These are phyloP conservation scores for Mucor saturninus DNA, from an alignment of 371 early-diverging fungal genomes.

Conservation along the genomic window DNA sequence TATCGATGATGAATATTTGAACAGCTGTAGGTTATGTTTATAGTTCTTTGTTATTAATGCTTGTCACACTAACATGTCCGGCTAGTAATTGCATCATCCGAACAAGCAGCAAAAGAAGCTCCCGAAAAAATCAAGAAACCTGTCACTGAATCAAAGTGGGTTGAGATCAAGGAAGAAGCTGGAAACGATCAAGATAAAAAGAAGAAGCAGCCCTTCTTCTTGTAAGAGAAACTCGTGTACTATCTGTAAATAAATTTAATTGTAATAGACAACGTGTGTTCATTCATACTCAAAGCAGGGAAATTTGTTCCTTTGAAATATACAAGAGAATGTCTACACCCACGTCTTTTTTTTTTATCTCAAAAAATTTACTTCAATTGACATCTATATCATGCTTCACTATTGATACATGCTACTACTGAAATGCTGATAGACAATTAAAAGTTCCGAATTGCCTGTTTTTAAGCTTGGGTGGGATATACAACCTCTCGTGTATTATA, in stretches of 20 bases:
- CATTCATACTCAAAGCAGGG: too few relatives aligned
- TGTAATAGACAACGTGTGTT: neutral
- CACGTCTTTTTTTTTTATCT: too few relatives aligned
- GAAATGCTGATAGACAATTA: too few relatives aligned
- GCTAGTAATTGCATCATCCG: constrained; percentile 31
- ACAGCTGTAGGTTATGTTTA: constrained; percentile 32
- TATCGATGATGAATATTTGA: constrained; percentile 46
- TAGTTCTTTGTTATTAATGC: neutral
- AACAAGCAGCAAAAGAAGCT: constrained; percentile 52
- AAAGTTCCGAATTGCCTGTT: too few relatives aligned
- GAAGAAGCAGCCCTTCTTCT: constrained; percentile 28
- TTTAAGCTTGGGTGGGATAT: too few relatives aligned
- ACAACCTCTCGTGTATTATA: too few relatives aligned
- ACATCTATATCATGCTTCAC: too few relatives aligned
- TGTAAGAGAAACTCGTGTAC: constrained; percentile 14
- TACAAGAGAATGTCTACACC: too few relatives aligned
- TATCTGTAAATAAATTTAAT: constrained; percentile 3
- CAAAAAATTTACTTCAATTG: too few relatives aligned
- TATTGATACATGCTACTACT: too few relatives aligned
- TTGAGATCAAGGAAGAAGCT: constrained; percentile 5
- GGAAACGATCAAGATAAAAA: constrained; percentile 2
- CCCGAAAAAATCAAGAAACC: neutral
- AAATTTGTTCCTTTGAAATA: too few relatives aligned
- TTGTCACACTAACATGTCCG: neutral
- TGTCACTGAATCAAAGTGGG: constrained; percentile 18